Conservation (phyloP, 805 yeast species). For the Candida bentonensis region DNA sequence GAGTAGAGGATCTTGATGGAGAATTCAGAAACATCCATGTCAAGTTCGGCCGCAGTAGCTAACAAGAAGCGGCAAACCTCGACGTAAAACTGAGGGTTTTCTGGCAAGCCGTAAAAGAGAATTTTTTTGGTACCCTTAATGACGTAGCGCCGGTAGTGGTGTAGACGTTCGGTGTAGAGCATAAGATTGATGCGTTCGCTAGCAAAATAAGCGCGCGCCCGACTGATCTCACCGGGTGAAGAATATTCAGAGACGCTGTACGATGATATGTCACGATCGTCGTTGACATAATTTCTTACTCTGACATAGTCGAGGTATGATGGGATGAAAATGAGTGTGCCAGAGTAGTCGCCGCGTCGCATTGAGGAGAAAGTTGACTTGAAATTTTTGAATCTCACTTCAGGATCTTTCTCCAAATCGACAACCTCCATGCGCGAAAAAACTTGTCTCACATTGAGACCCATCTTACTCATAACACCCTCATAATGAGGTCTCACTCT, state of each 20-base stretch:
- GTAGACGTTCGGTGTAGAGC: constrained; percentile 89
- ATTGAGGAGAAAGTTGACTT: constrained; percentile 51
- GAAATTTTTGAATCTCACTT: constrained; percentile 70
- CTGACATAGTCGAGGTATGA: constrained; percentile 77
- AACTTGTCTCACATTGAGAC: constrained; percentile 37
- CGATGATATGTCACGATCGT: constrained; percentile 43
- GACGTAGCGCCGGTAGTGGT: constrained; percentile 78
- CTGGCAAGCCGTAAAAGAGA: constrained; percentile 71
- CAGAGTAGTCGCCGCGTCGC: constrained; percentile 49
- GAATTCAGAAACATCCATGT: constrained; percentile 41
- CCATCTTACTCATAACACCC: constrained; percentile 50
- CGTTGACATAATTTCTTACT: constrained; percentile 52
- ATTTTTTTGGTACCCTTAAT: constrained; percentile 74
- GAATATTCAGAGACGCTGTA: constrained; percentile 78
- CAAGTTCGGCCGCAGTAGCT: constrained; percentile 34
- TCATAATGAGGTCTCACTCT: constrained; percentile 28
- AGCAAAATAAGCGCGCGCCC: constrained; percentile 57
- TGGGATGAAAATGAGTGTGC: constrained; percentile 70
- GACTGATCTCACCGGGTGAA: constrained; percentile 50
- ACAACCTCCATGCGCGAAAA: constrained; percentile 57
- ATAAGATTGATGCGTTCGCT: constrained; percentile 50
- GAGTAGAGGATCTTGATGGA: constrained; percentile 49
- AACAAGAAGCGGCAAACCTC: constrained; percentile 58
- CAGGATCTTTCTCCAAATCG: constrained; percentile 52
- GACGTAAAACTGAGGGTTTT: constrained; percentile 69